A percentile compares a stretch with the other conserved stretches of the same genome.
phyloP scores from a whole-genome alignment of 768 basidiomycete species.

The Suillus fuscotomentosus region DNA sequence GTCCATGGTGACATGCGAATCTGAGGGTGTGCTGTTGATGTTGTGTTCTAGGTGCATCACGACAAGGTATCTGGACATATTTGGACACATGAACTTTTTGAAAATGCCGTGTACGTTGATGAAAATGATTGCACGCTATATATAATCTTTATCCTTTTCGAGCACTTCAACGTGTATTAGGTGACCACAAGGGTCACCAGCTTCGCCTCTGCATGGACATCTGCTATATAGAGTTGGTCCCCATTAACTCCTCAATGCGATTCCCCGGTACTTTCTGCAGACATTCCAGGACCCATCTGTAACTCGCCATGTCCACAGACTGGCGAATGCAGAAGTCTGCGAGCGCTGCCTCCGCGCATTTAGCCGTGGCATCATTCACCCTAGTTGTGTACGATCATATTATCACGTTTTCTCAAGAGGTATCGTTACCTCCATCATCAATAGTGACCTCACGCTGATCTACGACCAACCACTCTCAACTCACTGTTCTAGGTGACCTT shows the following conservation, averaged over 20 bases:
- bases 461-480: background rate
- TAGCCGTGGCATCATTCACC: slow-evolving; percentile 4
- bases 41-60: too few species aligned
- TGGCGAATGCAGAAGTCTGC: background rate
- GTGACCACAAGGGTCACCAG: too few species aligned
- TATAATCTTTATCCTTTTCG: too few species aligned
- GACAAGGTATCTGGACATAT: too few species aligned
- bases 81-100: too few species aligned
- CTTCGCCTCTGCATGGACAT: too few species aligned
- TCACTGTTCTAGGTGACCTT: background rate
- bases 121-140: too few species aligned
- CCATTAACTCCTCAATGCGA: background rate
- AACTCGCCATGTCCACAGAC: background rate
- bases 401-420: slow-evolving; percentile 41
- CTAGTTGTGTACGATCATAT: slow-evolving; percentile 12
- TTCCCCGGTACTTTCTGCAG: background rate
- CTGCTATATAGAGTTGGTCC: background rate
- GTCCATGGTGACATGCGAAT: background rate
- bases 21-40: too few species aligned
- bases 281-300: background rate
- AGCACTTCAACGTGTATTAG: too few species aligned
- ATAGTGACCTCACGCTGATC: background rate
- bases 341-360: background rate
- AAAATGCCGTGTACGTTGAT: too few species aligned
- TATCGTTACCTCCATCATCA: slow-evolving; percentile 7